A percentile compares a stretch with the other conserved stretches of the same genome.
Conservation (phyloP, 1,284 basidiomycete species). For the Cryptococcus floricola region DNA sequence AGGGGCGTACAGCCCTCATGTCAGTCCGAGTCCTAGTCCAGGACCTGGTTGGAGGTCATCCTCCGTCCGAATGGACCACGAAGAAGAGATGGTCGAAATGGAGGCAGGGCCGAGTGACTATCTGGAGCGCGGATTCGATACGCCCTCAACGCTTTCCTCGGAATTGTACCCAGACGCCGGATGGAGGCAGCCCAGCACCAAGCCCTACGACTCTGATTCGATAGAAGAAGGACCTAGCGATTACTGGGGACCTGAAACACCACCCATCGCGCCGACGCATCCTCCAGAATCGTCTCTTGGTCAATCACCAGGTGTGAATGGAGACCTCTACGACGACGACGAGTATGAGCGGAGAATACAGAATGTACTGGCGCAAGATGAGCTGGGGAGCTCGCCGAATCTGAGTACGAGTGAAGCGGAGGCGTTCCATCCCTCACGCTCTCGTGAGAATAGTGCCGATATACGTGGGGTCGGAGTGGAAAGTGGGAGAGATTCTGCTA, state of each 20-base stretch:
- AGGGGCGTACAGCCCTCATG: neutral
- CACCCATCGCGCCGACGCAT: neutral
- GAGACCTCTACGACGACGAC: constrained; percentile 4
- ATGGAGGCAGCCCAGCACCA: constrained; percentile 9
- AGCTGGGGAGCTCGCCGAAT: neutral
- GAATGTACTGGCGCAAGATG: constrained; percentile 5
- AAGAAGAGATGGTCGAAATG: constrained; percentile 1
- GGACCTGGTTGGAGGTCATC: constrained; percentile 4
- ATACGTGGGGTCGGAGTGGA: too few relatives aligned
- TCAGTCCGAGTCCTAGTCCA: constrained; percentile 4
- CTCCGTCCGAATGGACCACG: neutral
- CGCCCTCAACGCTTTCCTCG: constrained; percentile 1
- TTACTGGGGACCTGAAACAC: constrained; percentile 12
- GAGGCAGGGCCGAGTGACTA: constrained; percentile 24
- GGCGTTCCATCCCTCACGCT: neutral
- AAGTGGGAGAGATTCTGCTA: too few relatives aligned
- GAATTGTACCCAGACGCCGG: constrained; percentile 4
- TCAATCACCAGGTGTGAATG: neutral
- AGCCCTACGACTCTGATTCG: constrained; percentile 5
- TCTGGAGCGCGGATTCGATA: constrained; percentile 4
- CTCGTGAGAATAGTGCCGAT: neutral
- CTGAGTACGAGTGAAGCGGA: neutral
- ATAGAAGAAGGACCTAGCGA: constrained; percentile 26
- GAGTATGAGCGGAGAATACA: constrained; percentile 14
- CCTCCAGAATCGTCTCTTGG: neutral